Evolutionary conservation across 2,329 filamentous ascomycete genomes (phyloP).

Genomic region (Sodiomyces alkalinus): DNA sequence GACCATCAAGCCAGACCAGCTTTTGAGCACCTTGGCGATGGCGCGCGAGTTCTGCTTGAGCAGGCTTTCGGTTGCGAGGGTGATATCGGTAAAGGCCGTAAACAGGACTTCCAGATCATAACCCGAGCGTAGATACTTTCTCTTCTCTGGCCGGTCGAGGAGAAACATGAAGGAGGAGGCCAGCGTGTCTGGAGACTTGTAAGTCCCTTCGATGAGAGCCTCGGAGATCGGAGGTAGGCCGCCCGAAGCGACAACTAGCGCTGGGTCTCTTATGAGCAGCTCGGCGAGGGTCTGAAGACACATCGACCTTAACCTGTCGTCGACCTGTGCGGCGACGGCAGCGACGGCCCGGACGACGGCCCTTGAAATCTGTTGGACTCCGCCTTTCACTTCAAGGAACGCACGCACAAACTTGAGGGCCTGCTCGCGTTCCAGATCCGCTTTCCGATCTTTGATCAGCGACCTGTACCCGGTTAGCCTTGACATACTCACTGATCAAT

Average conservation of each 20-base stretch:
- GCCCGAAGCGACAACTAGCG: constrained; percentile 65
- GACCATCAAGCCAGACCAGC: constrained; percentile 83
- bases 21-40: constrained; percentile 81
- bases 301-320: constrained; percentile 78
- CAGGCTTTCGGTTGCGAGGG: constrained; percentile 40
- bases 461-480: constrained; percentile 32
- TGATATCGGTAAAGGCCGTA: constrained; percentile 80
- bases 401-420: constrained; percentile 91
- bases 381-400: constrained; percentile 90
- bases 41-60: constrained; percentile 82
- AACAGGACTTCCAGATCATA: constrained; percentile 84
- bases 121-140: constrained; percentile 72
- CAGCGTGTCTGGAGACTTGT: constrained; percentile 83
- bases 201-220: constrained; percentile 76
- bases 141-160: constrained; percentile 66
- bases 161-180: constrained; percentile 80
- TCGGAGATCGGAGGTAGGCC: constrained; percentile 83
- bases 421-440: constrained; percentile 93
- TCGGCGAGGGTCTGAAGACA: constrained; percentile 88
- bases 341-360: constrained; percentile 81
- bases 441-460: constrained; percentile 87
- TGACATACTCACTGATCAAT: too few relatives aligned
- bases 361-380: constrained; percentile 72
- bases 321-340: constrained; percentile 74
- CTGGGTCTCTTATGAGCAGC: constrained; percentile 74